These are phyloP conservation scores for Alternaria tenuissima DNA, from an alignment of 2,329 filamentous ascomycete species.

Conservation along the genomic window DNA sequence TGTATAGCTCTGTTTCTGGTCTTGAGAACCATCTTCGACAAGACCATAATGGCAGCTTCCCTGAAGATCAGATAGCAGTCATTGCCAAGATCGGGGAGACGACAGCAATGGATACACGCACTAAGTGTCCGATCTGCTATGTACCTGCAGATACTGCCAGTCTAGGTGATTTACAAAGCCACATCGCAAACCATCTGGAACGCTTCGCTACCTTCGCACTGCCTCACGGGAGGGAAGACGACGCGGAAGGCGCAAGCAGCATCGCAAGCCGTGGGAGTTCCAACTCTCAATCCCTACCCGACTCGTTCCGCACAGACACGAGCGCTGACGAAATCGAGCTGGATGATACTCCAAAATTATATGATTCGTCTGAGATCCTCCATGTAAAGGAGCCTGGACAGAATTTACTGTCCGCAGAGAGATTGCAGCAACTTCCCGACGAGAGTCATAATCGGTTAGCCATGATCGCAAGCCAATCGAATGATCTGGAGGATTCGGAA, in stretches of 20 bases:
- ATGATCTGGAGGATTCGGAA: slow-evolving; percentile 6
- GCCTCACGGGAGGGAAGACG: slow-evolving; percentile 39
- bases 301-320: slow-evolving; percentile 26
- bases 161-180: slow-evolving; percentile 40
- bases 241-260: slow-evolving; percentile 42
- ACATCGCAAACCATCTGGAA: slow-evolving; percentile 50
- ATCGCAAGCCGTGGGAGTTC: slow-evolving; percentile 39
- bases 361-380: neutral
- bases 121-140: slow-evolving; percentile 45
- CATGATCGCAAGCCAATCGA: slow-evolving; percentile 15
- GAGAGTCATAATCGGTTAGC: slow-evolving; percentile 32
- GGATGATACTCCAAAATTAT: neutral
- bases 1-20: slow-evolving; percentile 35
- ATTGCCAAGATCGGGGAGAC: slow-evolving; percentile 47
- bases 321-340: slow-evolving; percentile 4
- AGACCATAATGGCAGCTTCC: slow-evolving; percentile 41
- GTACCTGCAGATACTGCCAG: slow-evolving; percentile 32
- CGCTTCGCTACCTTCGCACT: slow-evolving; percentile 47
- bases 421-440: slow-evolving; percentile 38
- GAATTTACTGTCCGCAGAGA: slow-evolving; percentile 31
- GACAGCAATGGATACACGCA: slow-evolving; percentile 40
- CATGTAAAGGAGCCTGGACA: neutral
- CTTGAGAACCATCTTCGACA: slow-evolving; percentile 43
- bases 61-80: slow-evolving; percentile 37
- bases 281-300: slow-evolving; percentile 27